Conservation (phyloP, 176 grass and related monocot genomes). For the Oryza meyeriana region DNA sequence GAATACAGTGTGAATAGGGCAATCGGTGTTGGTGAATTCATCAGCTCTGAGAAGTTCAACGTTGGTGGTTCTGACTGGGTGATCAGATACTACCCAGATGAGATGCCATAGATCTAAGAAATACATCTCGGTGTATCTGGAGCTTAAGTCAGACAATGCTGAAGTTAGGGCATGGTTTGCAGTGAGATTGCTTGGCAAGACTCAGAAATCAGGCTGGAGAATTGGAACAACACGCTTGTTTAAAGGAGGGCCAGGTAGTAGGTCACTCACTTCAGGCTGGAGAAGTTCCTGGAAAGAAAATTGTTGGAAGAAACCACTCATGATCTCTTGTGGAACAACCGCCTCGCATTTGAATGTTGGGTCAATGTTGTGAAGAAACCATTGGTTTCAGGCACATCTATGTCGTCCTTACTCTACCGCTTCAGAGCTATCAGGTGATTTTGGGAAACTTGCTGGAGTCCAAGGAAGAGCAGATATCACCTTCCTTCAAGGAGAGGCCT, state of each 20-base stretch:
- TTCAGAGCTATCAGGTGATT: neutral
- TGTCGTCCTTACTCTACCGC: neutral
- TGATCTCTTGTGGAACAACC: neutral
- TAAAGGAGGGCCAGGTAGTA: no score
- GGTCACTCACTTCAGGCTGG: neutral
- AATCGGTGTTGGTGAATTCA: neutral
- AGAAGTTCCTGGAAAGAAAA: neutral
- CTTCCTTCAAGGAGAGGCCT: neutral
- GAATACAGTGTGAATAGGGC: neutral
- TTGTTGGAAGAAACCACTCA: neutral
- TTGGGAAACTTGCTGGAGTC: neutral
- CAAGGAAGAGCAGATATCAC: neutral
- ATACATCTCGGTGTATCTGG: neutral
- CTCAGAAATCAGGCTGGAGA: neutral
- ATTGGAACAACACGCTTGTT: neutral
- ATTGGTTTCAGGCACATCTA: neutral
- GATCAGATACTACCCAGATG: conserved; percentile 13
- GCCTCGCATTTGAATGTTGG: neutral
- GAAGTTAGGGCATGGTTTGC: neutral
- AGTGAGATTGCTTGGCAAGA: neutral
- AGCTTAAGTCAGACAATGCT: neutral
- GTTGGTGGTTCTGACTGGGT: neutral
- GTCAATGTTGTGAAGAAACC: neutral
- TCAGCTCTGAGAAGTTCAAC: neutral
- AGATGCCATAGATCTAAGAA: neutral